Evolutionary conservation across 192 early-diverging fungal species (phyloP), one percentile per base, ranked within the genome.

Genomic region (Podila minutissima): DNA sequence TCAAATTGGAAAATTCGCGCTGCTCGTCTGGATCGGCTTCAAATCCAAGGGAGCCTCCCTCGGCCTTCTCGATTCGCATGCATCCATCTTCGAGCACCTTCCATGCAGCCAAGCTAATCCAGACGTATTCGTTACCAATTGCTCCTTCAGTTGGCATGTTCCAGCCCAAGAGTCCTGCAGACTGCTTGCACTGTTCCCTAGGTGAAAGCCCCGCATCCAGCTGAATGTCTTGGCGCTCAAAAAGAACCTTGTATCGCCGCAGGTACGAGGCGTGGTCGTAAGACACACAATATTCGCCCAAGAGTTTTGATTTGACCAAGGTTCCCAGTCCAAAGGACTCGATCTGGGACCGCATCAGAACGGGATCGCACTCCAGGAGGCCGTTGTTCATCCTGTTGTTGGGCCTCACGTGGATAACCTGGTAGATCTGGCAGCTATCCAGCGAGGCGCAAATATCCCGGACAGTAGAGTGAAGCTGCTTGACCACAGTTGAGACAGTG

Each of bases 401-500:
- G 32, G 95, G 91, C 22, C 92, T 86, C 37, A 97, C 86, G 84
- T 97, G 97, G 64, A 94, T 87, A 5, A 98, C 85, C 48, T 93
- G 86, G 91, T 96, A 99, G 12, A 91, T 74, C 57, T 90, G 89
- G 35, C 95, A 94, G 48, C 91, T 88, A n/a, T 86, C 77, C 53
- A 96, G 84, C 1, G 97, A 93, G 12, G 91, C 88, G 46, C 94
- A 86, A 69, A 98, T 86, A 71, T 97, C 95, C 31, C 95, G 85
- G 1, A 97, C 75, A 6, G 94, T 92, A 13, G 81, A 74, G 77
- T 90, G 86, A 19, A 90, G 76, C 62, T 90, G 91, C 69, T 92
- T 87, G 15, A 85, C 66, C 24, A 90, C 88, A 3, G 89, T 90
- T 22, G 85, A 75, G 26, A 88, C 83, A 49, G 58, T 78, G 59